Base-by-base conservation (phyloP, 2,329 filamentous ascomycete species). In the Westerdykella ornata region DNA sequence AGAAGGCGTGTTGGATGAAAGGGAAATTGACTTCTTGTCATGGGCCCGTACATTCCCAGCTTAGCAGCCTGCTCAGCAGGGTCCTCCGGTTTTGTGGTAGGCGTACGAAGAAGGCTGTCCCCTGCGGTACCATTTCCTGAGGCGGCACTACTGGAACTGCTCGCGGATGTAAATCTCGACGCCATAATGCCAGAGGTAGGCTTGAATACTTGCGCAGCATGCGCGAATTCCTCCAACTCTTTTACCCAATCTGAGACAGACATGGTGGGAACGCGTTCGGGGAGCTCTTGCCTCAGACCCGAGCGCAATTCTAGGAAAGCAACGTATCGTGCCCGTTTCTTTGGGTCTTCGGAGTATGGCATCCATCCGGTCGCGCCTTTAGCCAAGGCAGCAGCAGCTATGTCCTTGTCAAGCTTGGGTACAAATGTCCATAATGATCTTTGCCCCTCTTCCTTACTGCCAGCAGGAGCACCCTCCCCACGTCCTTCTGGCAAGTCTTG, bases 161-260 rank as follows among this genome's bases (percentile, higher is more conserved):
- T 52, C 1, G 76, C 72, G 7, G 78, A 78, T 0, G 88, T 96
- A 62, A 98, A 98, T 0, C 90, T 82, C 15, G 85, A 88, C 13
- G 90, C 92, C 88, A 98, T 97, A 48, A 87, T 75, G 0, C 88
- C 88, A 2, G 85, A 87, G 69, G 94, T 86, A 1, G 92, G 92
- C 62, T 86, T 90, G 71, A 97, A 98, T 15, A 97, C 81, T 52
- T 80, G 72, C 0, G 83, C 83, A 4, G 82, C 82, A 41, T 81
- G 78, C 11, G 77, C 72, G 57, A 95, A 96, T 56, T 98, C 81
- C 35, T 75, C 72, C 40, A 95, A 71, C 63, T 98, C 92, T 42
- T 80, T 80, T 26, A 82, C 65, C 81, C 86, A 96, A 38, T 92
- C 86, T 31, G 88, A 81, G 16, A 76, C 76, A 5, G 72, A 76